A percentile compares a stretch with the other conserved stretches of the same genome.
These are phyloP conservation scores for Globisporangium lucens DNA, from an alignment of 352 stramenopile species.

Conservation along the genomic window DNA sequence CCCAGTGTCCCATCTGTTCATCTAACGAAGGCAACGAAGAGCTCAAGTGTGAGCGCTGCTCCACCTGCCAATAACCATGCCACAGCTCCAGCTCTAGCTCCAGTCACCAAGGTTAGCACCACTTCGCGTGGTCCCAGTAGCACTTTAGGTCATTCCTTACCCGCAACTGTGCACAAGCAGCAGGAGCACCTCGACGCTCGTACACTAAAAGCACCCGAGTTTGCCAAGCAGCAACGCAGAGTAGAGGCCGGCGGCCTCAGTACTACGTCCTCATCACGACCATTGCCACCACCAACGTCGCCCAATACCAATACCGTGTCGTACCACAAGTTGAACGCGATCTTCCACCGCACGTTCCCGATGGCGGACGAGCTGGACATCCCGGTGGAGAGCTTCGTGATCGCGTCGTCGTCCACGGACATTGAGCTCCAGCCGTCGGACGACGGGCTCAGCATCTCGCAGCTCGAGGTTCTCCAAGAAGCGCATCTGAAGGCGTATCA, in stretches of 20 bases:
- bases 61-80: neutral
- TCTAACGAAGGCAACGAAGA: neutral
- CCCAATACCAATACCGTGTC: conserved; percentile 11
- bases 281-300: neutral
- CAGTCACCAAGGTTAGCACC: neutral
- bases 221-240: neutral
- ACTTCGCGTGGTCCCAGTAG: neutral
- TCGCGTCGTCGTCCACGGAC: conserved; percentile 49
- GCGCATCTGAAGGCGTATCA: conserved; percentile 81
- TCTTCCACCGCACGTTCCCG: conserved; percentile 65
- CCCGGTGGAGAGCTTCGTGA: conserved; percentile 68
- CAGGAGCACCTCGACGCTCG: neutral
- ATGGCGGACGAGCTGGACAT: conserved; percentile 75
- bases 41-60: neutral
- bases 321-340: conserved; percentile 49
- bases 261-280: neutral
- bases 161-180: neutral
- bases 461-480: conserved; percentile 79
- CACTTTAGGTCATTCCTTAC: neutral
- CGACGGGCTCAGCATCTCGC: conserved; percentile 72
- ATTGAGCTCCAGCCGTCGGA: conserved; percentile 38
- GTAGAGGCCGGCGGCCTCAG: neutral
- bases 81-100: too few relatives aligned
- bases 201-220: neutral
- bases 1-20: neutral